Conservation (phyloP, 2,329 filamentous ascomycete genomes). For the Sclerotinia borealis region DNA sequence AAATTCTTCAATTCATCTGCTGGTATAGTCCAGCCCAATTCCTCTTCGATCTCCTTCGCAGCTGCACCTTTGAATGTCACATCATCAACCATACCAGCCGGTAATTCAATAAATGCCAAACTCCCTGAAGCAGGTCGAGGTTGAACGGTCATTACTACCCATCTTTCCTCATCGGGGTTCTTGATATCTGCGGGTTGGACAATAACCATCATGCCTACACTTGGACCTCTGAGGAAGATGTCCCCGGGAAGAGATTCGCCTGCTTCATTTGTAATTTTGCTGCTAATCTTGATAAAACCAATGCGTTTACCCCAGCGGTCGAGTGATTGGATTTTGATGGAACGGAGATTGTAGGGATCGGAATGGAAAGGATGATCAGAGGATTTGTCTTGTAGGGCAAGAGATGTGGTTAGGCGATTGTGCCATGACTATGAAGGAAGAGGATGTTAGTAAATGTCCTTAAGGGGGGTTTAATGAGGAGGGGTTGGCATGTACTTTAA, state of each 20-base stretch:
- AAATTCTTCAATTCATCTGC: slow-evolving; percentile 45
- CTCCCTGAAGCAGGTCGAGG: slow-evolving; percentile 50
- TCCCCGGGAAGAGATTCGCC: slow-evolving; percentile 47
- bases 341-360: slow-evolving; percentile 47
- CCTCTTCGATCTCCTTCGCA: slow-evolving; percentile 55
- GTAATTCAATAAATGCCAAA: slow-evolving; percentile 50
- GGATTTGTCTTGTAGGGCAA: slow-evolving; percentile 36
- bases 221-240: slow-evolving; percentile 53
- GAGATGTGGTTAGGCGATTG: not conserved
- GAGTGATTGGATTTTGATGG: slow-evolving; percentile 47
- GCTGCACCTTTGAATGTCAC: slow-evolving; percentile 52
- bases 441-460: not conserved
- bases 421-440: slow-evolving; percentile 7
- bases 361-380: slow-evolving; percentile 39
- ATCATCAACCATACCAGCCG: slow-evolving; percentile 53
- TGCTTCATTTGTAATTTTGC: slow-evolving; percentile 41
- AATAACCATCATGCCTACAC: slow-evolving; percentile 50
- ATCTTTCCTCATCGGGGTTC: slow-evolving; percentile 40
- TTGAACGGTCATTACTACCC: slow-evolving; percentile 54
- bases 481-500: slow-evolving; percentile 36
- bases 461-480: not conserved
- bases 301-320: slow-evolving; percentile 47
- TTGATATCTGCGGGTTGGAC: slow-evolving; percentile 42
- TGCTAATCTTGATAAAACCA: slow-evolving; percentile 52
- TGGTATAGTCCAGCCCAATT: slow-evolving; percentile 49